Percentiles rank a stretch among this genome's conserved stretches.
Conservation (phyloP, 106 monocot species). For the Apostasia ramifera region DNA sequence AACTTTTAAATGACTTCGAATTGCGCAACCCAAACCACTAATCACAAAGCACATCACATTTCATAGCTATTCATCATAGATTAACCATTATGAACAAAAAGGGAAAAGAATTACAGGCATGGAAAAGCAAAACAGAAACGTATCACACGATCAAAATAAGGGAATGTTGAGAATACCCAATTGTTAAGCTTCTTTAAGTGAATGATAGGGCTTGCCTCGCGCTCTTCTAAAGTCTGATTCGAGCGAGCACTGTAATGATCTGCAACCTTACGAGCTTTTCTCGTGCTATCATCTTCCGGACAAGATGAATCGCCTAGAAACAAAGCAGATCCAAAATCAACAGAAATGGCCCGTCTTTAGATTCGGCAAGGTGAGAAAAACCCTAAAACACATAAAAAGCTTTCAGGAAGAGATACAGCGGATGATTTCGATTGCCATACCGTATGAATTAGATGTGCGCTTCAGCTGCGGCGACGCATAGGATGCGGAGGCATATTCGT, state of each 20-base stretch:
- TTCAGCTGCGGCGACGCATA: slow-evolving; percentile 40
- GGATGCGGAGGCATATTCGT: slow-evolving; percentile 36
- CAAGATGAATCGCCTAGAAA: slow-evolving; percentile 18
- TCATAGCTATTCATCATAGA: too few species aligned
- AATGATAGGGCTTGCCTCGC: slow-evolving; percentile 96
- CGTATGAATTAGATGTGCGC: slow-evolving; percentile 27
- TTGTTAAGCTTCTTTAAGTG: slow-evolving; percentile 99
- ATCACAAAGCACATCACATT: too few species aligned
- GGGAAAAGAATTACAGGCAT: too few species aligned
- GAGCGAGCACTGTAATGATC: slow-evolving; percentile 94
- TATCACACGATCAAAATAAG: too few species aligned
- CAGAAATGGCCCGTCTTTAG: not conserved
- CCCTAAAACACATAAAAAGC: not conserved
- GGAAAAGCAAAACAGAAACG: too few species aligned
- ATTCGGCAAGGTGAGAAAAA: too few species aligned
- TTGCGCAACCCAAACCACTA: too few species aligned
- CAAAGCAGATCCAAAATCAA: not conserved
- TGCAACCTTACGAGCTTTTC: slow-evolving; percentile 70
- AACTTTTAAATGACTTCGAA: too few species aligned
- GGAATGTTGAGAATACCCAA: slow-evolving; percentile 40
- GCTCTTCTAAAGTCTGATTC: slow-evolving; percentile 88
- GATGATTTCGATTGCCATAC: slow-evolving; percentile 8
- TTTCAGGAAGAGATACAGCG: not conserved
- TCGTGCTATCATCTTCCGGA: slow-evolving; percentile 45
- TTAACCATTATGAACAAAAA: too few species aligned